These are phyloP conservation scores for Thermomucor indicae-seudaticae DNA, from an alignment of 371 early-diverging fungal genomes.

Conservation along the genomic window DNA sequence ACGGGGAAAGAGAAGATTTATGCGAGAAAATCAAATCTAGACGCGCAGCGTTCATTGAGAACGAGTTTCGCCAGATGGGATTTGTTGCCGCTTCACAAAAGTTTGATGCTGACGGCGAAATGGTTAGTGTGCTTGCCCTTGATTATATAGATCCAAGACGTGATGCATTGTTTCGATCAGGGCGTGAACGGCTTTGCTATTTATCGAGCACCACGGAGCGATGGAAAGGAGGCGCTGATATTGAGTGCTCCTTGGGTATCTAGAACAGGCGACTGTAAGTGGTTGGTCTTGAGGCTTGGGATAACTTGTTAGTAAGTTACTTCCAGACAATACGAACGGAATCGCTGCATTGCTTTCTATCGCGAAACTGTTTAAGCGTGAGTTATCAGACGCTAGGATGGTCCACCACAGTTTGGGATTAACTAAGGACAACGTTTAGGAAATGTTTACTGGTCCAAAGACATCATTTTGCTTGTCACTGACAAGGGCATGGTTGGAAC, in stretches of 20 bases:
- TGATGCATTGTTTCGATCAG: constrained; percentile 6
- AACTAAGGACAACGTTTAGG: too few relatives aligned
- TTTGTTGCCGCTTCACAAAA: constrained; percentile 57
- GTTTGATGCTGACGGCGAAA: constrained; percentile 29
- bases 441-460: constrained; percentile 88
- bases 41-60: constrained; percentile 48
- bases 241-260: constrained; percentile 79
- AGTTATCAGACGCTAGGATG: too few relatives aligned
- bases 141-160: background rate
- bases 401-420: too few relatives aligned
- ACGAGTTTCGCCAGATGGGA: constrained; percentile 51
- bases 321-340: constrained; percentile 69
- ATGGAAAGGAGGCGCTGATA: constrained; percentile 88
- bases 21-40: constrained; percentile 14
- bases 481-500: constrained; percentile 73
- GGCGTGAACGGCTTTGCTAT: constrained; percentile 86
- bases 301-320: background rate
- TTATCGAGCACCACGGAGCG: constrained; percentile 79
- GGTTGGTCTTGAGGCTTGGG: background rate
- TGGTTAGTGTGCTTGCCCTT: constrained; percentile 9
- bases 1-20: background rate
- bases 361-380: constrained; percentile 73
- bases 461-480: constrained; percentile 82
- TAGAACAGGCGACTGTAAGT: constrained; percentile 42
- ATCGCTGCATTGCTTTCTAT: constrained; percentile 71